Percentiles rank a stretch among this genome's conserved stretches.
Evolutionary conservation across 768 basidiomycete species (phyloP).

Genomic region (Terana coerulea): DNA sequence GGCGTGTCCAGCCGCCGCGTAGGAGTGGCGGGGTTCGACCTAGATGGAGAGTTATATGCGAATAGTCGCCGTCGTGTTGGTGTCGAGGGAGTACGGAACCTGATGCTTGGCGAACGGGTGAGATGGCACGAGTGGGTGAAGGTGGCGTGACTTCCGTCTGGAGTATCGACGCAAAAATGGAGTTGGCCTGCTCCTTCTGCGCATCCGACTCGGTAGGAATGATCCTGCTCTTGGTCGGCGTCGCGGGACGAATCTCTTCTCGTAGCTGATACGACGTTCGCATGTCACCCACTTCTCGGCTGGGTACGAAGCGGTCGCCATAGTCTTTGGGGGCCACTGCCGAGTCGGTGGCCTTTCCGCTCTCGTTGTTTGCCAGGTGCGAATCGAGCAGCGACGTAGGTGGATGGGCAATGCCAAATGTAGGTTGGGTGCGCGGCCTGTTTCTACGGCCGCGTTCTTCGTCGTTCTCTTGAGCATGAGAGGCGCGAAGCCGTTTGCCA

Average conservation of each 20-base stretch:
- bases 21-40: conserved; percentile 50
- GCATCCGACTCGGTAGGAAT: conserved; percentile 43
- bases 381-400: conserved; percentile 58
- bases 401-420: conserved; percentile 46
- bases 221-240: conserved; percentile 36
- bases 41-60: conserved; percentile 58
- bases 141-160: conserved; percentile 76
- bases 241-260: conserved; percentile 39
- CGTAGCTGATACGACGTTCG: conserved; percentile 60
- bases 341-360: conserved; percentile 40
- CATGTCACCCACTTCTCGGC: conserved; percentile 54
- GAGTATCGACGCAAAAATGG: conserved; percentile 73
- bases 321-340: conserved; percentile 34
- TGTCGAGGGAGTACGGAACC: conserved; percentile 34
- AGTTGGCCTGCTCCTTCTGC: conserved; percentile 74
- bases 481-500: conserved; percentile 76
- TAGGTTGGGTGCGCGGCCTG: conserved; percentile 48
- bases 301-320: conserved; percentile 62
- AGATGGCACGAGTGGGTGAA: conserved; percentile 57
- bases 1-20: conserved; percentile 71
- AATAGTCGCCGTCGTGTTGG: conserved; percentile 60
- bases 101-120: conserved; percentile 39
- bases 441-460: conserved; percentile 50
- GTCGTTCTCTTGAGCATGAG: conserved; percentile 54
- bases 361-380: conserved; percentile 51